Base-by-base conservation (phyloP, 176 grass and related monocot genomes). In the Sorghum bicolor region DNA sequence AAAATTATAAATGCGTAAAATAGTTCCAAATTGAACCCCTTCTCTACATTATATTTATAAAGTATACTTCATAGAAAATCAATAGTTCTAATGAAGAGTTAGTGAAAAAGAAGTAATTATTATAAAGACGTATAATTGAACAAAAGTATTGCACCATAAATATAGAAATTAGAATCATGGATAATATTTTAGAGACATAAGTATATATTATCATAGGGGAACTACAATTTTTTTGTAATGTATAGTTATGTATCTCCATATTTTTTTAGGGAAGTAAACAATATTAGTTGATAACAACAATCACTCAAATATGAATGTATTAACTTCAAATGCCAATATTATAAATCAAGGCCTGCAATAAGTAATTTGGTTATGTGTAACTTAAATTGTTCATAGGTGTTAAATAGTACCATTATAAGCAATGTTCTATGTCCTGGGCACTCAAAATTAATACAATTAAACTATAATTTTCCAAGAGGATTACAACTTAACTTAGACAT, bases 361-460 rank as follows among this genome's bases (percentile, higher is more conserved):
- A 60, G 1, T 60, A 60, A 24, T 24, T n/a, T n/a, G 6, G 52
- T 55, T 55, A 19, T 52, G 52, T 55, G 7, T 55, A n/a, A 6
- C 19, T 9, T n/a, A n/a, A n/a, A 10, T 58, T 24, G n/a, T 58
- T 0, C 8, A 57, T 24, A n/a, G 8, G 22, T 55, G 52, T 55
- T 2, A 55, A n/a, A 55, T 10, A 10, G 20, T 57, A 57, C 20
- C 0, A n/a, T n/a, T n/a, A 10, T n/a, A 57, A 4, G 20, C n/a
- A n/a, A n/a, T 57, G 20, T n/a, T 57, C 3, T 10, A 58, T 0
- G 0, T 3, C 9, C 0, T 10, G 9, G 24, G 55, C 0, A 1
- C 10, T 12, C 8, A 61, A 61, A 61, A 8, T 11, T 26, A 5
- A 22, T 60, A 25, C 0, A 60, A 60, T 4, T 4, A 1, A 61